Evolutionary conservation across 805 yeast genomes (phyloP).

Genomic region (Lipomyces yamanashiensis): DNA sequence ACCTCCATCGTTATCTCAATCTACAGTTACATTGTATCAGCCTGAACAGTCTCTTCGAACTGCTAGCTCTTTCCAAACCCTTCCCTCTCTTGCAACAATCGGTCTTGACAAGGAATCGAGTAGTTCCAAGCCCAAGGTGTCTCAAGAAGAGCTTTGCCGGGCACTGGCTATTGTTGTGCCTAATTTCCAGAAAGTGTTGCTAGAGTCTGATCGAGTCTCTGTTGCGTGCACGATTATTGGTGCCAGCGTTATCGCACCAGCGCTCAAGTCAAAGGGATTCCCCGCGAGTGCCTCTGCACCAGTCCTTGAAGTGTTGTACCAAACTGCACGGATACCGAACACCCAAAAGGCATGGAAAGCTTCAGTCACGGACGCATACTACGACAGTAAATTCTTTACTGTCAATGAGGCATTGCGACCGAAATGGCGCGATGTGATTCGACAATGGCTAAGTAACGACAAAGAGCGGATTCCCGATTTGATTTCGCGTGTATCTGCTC

Average conservation of each 20-base stretch:
- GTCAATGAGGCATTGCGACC: constrained; percentile 43
- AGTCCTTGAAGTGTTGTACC: constrained; percentile 53
- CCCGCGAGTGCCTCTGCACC: constrained; percentile 49
- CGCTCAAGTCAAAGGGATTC: constrained; percentile 53
- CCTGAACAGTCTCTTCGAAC: constrained; percentile 22
- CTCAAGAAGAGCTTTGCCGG: constrained; percentile 53
- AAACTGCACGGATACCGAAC: constrained; percentile 43
- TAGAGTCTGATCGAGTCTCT: constrained; percentile 66
- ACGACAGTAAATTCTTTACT: constrained; percentile 63
- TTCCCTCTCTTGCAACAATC: constrained; percentile 19
- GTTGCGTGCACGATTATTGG: constrained; percentile 58
- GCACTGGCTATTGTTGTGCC: constrained; percentile 51
- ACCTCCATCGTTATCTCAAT: constrained; percentile 5
- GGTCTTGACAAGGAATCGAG: constrained; percentile 6
- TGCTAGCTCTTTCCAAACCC: constrained; percentile 27
- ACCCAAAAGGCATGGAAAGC: constrained; percentile 66
- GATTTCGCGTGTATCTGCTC: constrained; percentile 50
- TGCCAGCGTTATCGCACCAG: constrained; percentile 58
- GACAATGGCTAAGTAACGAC: constrained; percentile 67
- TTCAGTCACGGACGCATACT: constrained; percentile 64
- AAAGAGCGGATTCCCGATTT: constrained; percentile 63
- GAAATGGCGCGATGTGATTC: constrained; percentile 61
- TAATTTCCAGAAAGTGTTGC: constrained; percentile 50
- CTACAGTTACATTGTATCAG: neutral
- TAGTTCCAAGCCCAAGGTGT: constrained; percentile 34